phyloP scores from a whole-genome alignment of 208 protist genomes.

The Leishmania braziliensis region DNA sequence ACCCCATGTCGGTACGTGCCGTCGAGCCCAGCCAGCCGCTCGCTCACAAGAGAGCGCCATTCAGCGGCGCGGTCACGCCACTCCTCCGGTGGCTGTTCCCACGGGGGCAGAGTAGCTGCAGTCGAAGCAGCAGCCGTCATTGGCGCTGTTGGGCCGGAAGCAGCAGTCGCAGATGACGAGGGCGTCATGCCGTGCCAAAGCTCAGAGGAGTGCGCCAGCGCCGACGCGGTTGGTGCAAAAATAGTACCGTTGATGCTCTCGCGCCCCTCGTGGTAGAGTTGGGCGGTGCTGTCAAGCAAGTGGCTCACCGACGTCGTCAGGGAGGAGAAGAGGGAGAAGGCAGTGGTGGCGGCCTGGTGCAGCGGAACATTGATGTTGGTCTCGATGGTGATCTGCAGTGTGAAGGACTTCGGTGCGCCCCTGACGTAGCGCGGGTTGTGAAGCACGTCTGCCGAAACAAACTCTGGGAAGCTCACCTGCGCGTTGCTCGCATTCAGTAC shows the following conservation, averaged over 20 bases:
- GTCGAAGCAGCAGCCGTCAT: background rate
- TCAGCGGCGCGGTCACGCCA: slow-evolving; percentile 57
- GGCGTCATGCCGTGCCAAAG: slow-evolving; percentile 4
- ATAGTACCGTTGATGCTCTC: slow-evolving; percentile 31
- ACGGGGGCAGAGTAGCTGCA: slow-evolving; percentile 36
- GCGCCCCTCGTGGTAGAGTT: slow-evolving; percentile 51
- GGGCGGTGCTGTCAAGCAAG: slow-evolving; percentile 46
- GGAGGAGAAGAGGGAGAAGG: slow-evolving; percentile 62
- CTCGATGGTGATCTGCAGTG: slow-evolving; percentile 58
- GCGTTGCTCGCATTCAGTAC: slow-evolving; percentile 29
- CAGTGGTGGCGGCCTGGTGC: slow-evolving; percentile 56
- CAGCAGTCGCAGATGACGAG: background rate
- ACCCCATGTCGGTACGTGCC: slow-evolving; percentile 71
- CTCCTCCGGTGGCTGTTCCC: slow-evolving; percentile 56
- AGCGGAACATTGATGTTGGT: slow-evolving; percentile 65
- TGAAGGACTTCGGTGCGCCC: slow-evolving; percentile 32
- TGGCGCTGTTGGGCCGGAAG: background rate
- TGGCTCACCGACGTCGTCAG: slow-evolving; percentile 55
- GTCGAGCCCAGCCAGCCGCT: slow-evolving; percentile 51
- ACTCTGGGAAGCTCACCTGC: slow-evolving; percentile 59
- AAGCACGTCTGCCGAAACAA: slow-evolving; percentile 44
- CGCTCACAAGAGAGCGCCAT: slow-evolving; percentile 57
- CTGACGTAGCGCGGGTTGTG: slow-evolving; percentile 38
- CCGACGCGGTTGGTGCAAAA: slow-evolving; percentile 1
- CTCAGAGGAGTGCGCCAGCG: background rate